Base-by-base conservation (phyloP, 306 rosid species). In the apple (Malus domestica) region DNA sequence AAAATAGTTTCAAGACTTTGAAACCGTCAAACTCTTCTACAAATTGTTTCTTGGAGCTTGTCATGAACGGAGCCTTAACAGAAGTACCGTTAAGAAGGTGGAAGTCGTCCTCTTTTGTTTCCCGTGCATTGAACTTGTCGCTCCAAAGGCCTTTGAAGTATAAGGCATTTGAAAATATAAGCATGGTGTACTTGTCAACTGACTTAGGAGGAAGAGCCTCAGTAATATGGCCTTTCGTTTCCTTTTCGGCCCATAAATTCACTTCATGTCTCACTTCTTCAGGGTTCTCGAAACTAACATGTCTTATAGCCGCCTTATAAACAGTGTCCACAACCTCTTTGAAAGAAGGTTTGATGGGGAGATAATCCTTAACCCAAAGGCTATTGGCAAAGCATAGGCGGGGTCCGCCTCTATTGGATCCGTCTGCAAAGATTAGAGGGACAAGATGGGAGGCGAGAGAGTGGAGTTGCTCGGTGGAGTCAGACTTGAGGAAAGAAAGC, bases 71-170 rank as follows among this genome's bases (percentile, higher is more conserved):
- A 16, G 74, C 95, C 76, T 86, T 84, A 55, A 88, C 87, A 32
- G 84, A 70, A 73, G 78, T 84, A 20, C 95, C 93, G 60, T 80
- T 68, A 2, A 81, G 83, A 76, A 90, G 93, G 80, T 86, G 54
- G 6, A 49, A 49, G 55, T 15, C 85, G 32, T 75, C n/a, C 30
- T 87, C 83, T 78, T 87, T 75, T 0, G 96, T 94, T 60, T 14
- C 18, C 8, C 86, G 87, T 64, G 89, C 83, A 76, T 91, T 85
- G 64, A 94, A 94, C 76, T 82, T 78, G 27, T 85, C 77, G 44
- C 19, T 75, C 98, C 98, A 92, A 1, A 58, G 88, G 58, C 98
- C 98, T 76, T 91, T 90, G 80, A 94, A 94, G 84, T 90, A 90
- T 2, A 90, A 29, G 4, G 95, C 96, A 74, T 92, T 94, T 20